These are phyloP conservation scores for Puccinia novopanici DNA, from an alignment of 1,284 basidiomycete species.

Conservation along the genomic window DNA sequence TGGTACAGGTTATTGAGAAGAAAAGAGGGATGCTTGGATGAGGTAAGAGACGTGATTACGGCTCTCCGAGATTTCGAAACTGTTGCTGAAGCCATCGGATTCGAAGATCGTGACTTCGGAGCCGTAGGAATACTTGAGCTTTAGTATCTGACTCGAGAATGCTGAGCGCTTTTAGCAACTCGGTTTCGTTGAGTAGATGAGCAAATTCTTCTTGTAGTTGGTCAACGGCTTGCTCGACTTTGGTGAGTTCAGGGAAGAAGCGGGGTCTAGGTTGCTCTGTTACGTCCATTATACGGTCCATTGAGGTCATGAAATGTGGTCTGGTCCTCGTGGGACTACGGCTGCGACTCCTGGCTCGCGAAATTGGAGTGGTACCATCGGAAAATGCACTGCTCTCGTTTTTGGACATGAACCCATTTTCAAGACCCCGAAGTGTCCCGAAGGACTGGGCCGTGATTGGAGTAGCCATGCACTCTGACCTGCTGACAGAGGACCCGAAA, in stretches of 20 bases:
- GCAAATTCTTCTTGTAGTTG: slow-evolving; percentile 34
- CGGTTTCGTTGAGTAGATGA: slow-evolving; percentile 20
- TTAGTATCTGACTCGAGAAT: slow-evolving; percentile 30
- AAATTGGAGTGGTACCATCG: slow-evolving; percentile 15
- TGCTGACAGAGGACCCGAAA: not conserved
- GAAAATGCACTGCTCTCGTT: slow-evolving; percentile 1
- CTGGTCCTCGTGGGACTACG: slow-evolving; percentile 9
- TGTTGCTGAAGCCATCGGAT: slow-evolving; percentile 23
- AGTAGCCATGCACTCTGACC: not conserved
- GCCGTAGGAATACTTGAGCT: slow-evolving; percentile 29
- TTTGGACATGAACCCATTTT: not conserved
- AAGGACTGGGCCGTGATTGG: not conserved
- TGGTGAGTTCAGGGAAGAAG: slow-evolving; percentile 20
- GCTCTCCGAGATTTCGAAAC: slow-evolving; percentile 23
- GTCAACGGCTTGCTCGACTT: slow-evolving; percentile 29
- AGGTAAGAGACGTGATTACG: not conserved
- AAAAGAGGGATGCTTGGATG: not conserved
- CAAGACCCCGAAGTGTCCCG: not conserved
- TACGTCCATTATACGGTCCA: slow-evolving; percentile 7
- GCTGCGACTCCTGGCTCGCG: slow-evolving; percentile 15
- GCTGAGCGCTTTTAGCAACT: slow-evolving; percentile 16
- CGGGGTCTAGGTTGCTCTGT: not conserved
- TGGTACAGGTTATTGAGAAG: not conserved
- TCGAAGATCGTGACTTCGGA: slow-evolving; percentile 23
- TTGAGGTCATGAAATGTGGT: slow-evolving; percentile 1